phyloP scores from a whole-genome alignment of 306 rosid genomes.

The Vigna trinervia region DNA sequence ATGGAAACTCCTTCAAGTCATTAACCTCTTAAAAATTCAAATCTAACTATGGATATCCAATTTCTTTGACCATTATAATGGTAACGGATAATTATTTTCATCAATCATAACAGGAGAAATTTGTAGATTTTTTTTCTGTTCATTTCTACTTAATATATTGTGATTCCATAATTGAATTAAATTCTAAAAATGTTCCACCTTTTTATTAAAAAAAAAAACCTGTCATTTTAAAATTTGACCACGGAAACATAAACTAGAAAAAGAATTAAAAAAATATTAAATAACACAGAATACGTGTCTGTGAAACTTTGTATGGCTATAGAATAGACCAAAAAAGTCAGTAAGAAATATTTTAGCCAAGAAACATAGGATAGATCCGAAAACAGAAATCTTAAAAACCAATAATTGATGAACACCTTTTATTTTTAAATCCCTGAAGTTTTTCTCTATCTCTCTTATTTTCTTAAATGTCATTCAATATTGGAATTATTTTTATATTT shows the following conservation, averaged over 20 bases:
- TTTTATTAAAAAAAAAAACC: neutral
- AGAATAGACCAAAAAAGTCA: constrained; percentile 1
- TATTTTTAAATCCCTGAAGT: no score
- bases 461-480: no score
- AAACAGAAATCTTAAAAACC: neutral
- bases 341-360: neutral
- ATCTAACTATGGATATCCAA: no score
- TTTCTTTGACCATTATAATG: neutral
- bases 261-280: neutral
- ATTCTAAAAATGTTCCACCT: neutral
- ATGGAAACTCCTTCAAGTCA: no score
- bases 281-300: neutral
- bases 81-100: neutral
- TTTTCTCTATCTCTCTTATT: no score
- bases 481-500: no score
- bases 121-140: no score
- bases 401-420: neutral
- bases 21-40: no score
- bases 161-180: neutral
- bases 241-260: neutral
- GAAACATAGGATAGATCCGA: neutral
- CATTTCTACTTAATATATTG: no score
- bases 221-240: neutral
- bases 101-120: no score
- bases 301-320: neutral